A percentile compares a stretch with the other conserved stretches of the same genome.
Evolutionary conservation across 345 rosid genomes (phyloP).

Genomic region (Eucalyptus cloeziana): DNA sequence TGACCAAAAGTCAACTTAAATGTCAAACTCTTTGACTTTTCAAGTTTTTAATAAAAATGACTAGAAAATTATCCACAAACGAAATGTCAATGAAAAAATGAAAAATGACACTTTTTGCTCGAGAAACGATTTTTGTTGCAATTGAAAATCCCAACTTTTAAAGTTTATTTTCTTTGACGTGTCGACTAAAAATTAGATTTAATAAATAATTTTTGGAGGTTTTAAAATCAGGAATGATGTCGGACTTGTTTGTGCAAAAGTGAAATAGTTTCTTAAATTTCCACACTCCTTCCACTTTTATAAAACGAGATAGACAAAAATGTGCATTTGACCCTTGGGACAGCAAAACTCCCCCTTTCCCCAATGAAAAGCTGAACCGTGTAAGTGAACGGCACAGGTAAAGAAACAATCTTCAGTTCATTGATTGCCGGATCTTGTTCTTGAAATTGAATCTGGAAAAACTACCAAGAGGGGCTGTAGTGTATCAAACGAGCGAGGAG

Average conservation of each 20-base stretch:
- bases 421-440: not conserved
- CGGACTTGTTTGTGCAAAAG: not conserved
- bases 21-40: not conserved
- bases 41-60: too few species aligned
- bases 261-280: not conserved
- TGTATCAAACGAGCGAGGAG: not conserved
- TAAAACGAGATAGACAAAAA: not conserved
- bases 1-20: too few species aligned
- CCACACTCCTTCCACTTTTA: not conserved
- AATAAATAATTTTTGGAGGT: not conserved
- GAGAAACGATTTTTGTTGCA: fast-evolving
- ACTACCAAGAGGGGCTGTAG: not conserved
- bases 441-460: not conserved
- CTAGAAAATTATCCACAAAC: not conserved
- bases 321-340: not conserved
- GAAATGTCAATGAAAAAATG: not conserved
- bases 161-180: too few species aligned
- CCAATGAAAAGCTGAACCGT: not conserved
- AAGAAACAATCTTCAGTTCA: not conserved
- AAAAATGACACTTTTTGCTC: too few species aligned
- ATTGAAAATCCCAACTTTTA: too few species aligned
- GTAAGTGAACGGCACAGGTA: not conserved
- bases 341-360: not conserved
- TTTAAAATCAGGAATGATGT: not conserved
- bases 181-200: too few species aligned